phyloP scores from a whole-genome alignment of 495 filamentous ascomycete genomes.

The Lophium mytilinum region DNA sequence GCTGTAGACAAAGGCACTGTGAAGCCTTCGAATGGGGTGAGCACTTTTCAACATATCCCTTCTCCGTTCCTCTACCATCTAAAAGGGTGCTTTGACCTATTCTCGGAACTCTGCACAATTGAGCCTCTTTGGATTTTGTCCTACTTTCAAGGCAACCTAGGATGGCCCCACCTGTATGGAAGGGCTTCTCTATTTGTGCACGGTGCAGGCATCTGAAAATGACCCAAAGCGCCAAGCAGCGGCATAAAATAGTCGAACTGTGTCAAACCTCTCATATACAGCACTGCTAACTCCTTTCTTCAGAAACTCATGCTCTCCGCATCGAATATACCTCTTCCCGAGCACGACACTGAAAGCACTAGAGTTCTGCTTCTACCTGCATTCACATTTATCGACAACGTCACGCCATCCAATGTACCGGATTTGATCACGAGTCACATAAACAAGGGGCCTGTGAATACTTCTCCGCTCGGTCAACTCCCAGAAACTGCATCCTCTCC shows the following conservation, averaged over 20 bases:
- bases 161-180: too few relatives aligned
- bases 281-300: not conserved
- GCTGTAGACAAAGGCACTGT: constrained; percentile 60
- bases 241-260: constrained; percentile 4
- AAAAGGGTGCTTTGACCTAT: too few relatives aligned
- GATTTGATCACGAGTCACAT: constrained; percentile 65
- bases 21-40: constrained; percentile 68
- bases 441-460: constrained; percentile 65
- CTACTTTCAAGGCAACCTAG: too few relatives aligned
- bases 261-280: too few relatives aligned
- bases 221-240: too few relatives aligned
- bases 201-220: too few relatives aligned
- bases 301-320: constrained; percentile 86
- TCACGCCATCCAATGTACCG: constrained; percentile 66
- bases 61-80: too few relatives aligned
- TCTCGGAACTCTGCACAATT: too few relatives aligned
- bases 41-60: constrained; percentile 14
- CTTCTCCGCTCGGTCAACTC: constrained; percentile 51
- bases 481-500: constrained; percentile 1
- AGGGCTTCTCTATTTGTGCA: too few relatives aligned
- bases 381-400: constrained; percentile 78
- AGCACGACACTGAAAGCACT: constrained; percentile 55
- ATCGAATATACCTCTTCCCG: constrained; percentile 79
- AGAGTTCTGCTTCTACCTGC: constrained; percentile 80
- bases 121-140: too few relatives aligned